Evolutionary conservation across 164 flowering plant genomes (phyloP).

Genomic region (Vitis cinerea): DNA sequence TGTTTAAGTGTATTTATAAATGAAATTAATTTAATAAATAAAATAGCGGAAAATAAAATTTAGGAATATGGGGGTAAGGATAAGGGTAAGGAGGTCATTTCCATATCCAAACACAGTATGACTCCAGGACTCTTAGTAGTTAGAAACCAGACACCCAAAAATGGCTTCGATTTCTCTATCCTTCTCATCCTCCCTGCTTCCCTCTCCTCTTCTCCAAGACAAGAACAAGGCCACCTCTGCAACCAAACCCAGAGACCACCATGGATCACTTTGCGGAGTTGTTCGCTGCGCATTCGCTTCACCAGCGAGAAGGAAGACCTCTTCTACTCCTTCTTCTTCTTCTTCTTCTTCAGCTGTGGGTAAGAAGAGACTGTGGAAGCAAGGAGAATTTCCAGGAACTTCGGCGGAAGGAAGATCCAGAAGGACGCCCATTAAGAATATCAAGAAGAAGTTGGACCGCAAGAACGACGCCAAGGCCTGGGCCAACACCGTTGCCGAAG

Average conservation of each 20-base stretch:
- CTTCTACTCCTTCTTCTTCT: slow-evolving; percentile 14
- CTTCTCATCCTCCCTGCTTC: slow-evolving; percentile 38
- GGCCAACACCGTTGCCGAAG: slow-evolving; percentile 84
- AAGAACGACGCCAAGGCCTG: slow-evolving; percentile 67
- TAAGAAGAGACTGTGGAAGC: slow-evolving; percentile 74
- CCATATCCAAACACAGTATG: too few relatives aligned
- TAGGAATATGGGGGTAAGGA: too few relatives aligned
- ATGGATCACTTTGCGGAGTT: slow-evolving; percentile 4
- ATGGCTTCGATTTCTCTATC: slow-evolving; percentile 41
- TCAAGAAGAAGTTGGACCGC: slow-evolving; percentile 75
- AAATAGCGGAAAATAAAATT: too few relatives aligned
- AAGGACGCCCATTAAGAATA: slow-evolving; percentile 62
- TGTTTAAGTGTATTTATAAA: too few relatives aligned
- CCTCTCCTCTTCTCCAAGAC: slow-evolving; percentile 23
- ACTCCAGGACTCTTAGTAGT: too few relatives aligned
- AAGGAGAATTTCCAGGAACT: slow-evolving; percentile 77
- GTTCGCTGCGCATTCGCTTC: slow-evolving; percentile 35
- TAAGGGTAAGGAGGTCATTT: too few relatives aligned
- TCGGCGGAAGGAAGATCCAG: slow-evolving; percentile 25
- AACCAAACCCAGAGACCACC: background rate
- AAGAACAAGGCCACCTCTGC: background rate
- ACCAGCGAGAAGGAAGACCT: slow-evolving; percentile 4
- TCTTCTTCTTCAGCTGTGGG: slow-evolving; percentile 15
- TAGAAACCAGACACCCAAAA: background rate
- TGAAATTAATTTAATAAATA: too few relatives aligned